Evolutionary conservation across 1,284 basidiomycete species (phyloP).

Genomic region (Phaffia rhodozyma): DNA sequence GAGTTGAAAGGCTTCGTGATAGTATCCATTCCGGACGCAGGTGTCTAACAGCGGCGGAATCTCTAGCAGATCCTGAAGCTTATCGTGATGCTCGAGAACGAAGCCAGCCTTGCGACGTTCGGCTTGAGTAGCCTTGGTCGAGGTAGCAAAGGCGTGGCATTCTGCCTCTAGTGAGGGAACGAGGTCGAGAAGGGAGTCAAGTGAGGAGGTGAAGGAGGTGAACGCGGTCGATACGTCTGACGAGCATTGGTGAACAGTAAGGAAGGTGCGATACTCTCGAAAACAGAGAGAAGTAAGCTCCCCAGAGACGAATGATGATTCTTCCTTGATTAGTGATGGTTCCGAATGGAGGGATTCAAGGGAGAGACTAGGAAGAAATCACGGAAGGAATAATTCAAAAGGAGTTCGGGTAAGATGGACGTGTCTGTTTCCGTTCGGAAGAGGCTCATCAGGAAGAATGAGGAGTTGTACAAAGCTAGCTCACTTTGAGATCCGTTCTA

Average conservation of each 20-base stretch:
- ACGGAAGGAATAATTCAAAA: not conserved
- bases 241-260: conserved; percentile 53
- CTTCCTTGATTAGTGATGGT: conserved; percentile 60
- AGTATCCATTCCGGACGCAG: conserved; percentile 80
- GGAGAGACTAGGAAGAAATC: conserved; percentile 48
- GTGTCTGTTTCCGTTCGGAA: not conserved
- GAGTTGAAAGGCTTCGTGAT: conserved; percentile 76
- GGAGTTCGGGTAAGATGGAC: no score
- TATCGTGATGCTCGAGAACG: conserved; percentile 80
- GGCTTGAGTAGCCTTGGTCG: conserved; percentile 47
- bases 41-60: conserved; percentile 80
- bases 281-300: conserved; percentile 78
- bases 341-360: conserved; percentile 55
- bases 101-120: conserved; percentile 60
- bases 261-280: conserved; percentile 75
- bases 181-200: conserved; percentile 50
- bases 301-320: conserved; percentile 67
- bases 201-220: conserved; percentile 50
- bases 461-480: not conserved
- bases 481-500: conserved; percentile 16
- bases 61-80: conserved; percentile 78
- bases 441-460: not conserved
- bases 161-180: conserved; percentile 60
- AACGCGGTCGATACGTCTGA: conserved; percentile 54
- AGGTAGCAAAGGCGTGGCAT: conserved; percentile 50